These are phyloP conservation scores for Pogostemon cablin DNA, from an alignment of 257 asterid species.

Conservation along the genomic window DNA sequence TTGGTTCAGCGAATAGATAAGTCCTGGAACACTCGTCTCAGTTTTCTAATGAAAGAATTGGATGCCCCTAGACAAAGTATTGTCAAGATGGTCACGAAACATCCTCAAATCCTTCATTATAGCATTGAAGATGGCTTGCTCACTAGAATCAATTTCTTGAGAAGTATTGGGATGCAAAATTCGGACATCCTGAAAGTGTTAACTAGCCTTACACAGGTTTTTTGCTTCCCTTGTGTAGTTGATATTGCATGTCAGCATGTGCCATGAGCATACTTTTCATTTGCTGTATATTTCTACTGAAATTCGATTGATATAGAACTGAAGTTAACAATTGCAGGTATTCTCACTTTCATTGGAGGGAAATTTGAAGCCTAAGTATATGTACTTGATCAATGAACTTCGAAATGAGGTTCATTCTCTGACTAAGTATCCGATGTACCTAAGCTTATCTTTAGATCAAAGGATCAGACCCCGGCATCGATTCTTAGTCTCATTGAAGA, in stretches of 20 bases:
- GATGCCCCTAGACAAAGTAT: conserved; percentile 82
- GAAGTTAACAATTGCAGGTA: conserved; percentile 54
- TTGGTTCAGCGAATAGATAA: conserved; percentile 89
- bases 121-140: conserved; percentile 87
- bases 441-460: conserved; percentile 92
- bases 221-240: conserved; percentile 25
- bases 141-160: conserved; percentile 75
- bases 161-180: conserved; percentile 82
- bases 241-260: not conserved
- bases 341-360: conserved; percentile 85
- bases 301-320: conserved; percentile 20
- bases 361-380: conserved; percentile 89
- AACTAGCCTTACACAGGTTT: conserved; percentile 92
- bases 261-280: conserved; percentile 24
- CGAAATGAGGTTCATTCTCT: conserved; percentile 78
- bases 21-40: conserved; percentile 78
- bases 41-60: conserved; percentile 77
- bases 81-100: conserved; percentile 93
- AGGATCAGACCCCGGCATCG: conserved; percentile 94
- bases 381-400: conserved; percentile 89
- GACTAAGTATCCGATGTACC: conserved; percentile 84
- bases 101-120: conserved; percentile 95
- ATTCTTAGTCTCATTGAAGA: conserved; percentile 82
- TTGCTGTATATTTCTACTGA: conserved; percentile 7
- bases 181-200: conserved; percentile 76